Base-by-base conservation (phyloP, 139 green algal genomes). In the Coelastrella sp. region DNA sequence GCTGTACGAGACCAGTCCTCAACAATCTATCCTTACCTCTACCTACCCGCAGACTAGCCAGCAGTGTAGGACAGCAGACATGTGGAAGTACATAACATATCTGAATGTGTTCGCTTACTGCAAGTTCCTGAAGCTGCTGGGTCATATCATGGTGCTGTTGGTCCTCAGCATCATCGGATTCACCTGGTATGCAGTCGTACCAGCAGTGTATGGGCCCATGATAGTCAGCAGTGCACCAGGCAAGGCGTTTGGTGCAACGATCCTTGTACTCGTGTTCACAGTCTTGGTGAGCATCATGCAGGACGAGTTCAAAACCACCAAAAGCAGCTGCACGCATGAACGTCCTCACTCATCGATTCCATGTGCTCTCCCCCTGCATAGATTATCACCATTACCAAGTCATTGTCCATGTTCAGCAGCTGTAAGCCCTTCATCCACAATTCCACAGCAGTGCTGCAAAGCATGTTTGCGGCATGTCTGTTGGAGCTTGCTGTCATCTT, bases 71-170 rank as follows among this genome's bases (percentile, higher is more conserved):
- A 34, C 53, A 64, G 41, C 60, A 75, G 53, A 8, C n/a, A 84
- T 84, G 78, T 84, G 78, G 78, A 76, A 74, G 59, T 76, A 75
- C n/a, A 25, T 84, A 6, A 38, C 34, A 21, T 84, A 79, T 68
- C 63, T 90, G 6, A 90, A 94, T 60, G 79, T 90, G 0, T 94
- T 94, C 34, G 84, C 88, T 27, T 92, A 86, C 83, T 91, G 90
- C 85, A 87, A 85, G 19, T 89, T 87, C 34, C 86, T 97, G 13
- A 84, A 86, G 32, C 78, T 91, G 9, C 27, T 95, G 9, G 94
- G 94, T 2, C 86, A 94, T 41, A 43, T 97, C 17, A 98, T 98
- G 94, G 88, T 97, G 2, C 84, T 98, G 21, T 38, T 98, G 30
- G 96, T 98, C 23, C 83, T 98, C 17, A 89, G 37, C 0, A 84